Percentiles rank a stretch among this genome's conserved stretches.
Evolutionary conservation across 2,329 filamentous ascomycete species (phyloP).

Genomic region (Domatiomyces globalis): DNA sequence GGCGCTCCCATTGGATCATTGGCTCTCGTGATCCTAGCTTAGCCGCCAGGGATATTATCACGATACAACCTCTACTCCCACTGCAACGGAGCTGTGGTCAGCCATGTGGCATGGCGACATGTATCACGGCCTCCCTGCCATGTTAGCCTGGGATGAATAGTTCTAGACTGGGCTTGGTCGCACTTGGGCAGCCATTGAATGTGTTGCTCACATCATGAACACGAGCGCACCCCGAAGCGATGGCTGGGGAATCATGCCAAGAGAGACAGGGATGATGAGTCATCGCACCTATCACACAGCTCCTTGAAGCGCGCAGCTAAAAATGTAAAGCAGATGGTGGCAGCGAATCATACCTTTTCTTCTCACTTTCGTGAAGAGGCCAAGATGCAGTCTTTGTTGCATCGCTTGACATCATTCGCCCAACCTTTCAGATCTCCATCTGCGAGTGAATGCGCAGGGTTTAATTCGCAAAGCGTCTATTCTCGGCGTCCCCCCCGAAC

Average conservation of each 20-base stretch:
- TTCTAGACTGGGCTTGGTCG: neutral
- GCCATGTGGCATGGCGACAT: no score
- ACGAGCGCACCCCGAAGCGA: neutral
- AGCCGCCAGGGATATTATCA: no score
- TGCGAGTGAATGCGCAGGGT: neutral
- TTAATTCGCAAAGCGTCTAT: neutral
- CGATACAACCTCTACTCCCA: no score
- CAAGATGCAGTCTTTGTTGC: neutral
- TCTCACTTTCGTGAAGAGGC: neutral
- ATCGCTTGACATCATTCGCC: neutral
- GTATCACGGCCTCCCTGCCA: neutral
- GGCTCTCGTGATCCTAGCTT: no score
- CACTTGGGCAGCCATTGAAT: neutral
- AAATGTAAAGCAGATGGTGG: neutral
- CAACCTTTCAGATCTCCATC: neutral
- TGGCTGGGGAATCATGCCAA: neutral
- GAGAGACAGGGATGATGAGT: neutral
- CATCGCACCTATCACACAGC: neutral
- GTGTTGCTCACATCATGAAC: neutral
- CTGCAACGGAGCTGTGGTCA: no score
- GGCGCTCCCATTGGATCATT: no score
- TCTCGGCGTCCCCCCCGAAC: neutral
- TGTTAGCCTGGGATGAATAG: neutral
- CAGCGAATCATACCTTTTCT: neutral
- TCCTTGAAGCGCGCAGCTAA: neutral